Percentiles rank a stretch among this genome's conserved stretches.
These are phyloP conservation scores for Centrapalus pauciflorus DNA, from an alignment of 129 eudicot genomes.

Conservation along the genomic window DNA sequence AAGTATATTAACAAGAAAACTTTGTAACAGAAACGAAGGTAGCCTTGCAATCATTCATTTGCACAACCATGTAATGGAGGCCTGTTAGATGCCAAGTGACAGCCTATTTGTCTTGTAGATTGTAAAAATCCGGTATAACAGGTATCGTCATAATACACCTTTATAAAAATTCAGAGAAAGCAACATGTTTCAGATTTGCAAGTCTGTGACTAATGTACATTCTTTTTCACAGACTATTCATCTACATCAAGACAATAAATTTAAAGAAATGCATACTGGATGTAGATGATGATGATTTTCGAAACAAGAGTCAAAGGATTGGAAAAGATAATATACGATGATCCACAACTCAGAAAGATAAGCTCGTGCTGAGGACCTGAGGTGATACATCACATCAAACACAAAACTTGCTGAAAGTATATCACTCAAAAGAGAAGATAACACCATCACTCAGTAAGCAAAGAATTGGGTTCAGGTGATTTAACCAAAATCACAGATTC, in stretches of 20 bases:
- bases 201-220: not conserved
- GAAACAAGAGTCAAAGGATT: not conserved
- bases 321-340: not conserved
- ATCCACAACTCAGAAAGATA: not conserved
- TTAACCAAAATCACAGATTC: too few relatives aligned
- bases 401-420: not conserved
- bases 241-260: not conserved
- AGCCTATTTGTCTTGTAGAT: not conserved
- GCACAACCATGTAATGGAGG: not conserved
- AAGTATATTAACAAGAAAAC: not conserved
- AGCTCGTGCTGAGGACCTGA: not conserved
- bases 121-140: not conserved
- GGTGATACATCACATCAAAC: not conserved
- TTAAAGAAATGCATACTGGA: not conserved
- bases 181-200: not conserved
- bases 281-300: not conserved
- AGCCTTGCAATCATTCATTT: not conserved
- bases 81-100: not conserved
- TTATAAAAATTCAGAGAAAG: too few relatives aligned
- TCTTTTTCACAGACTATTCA: not conserved
- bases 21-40: not conserved
- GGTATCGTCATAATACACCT: not conserved
- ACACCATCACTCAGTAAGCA: not conserved
- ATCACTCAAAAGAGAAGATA: not conserved
- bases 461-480: not conserved